Evolutionary conservation across 2,329 filamentous ascomycete genomes (phyloP).

Genomic region (Colletotrichum liaoningense): DNA sequence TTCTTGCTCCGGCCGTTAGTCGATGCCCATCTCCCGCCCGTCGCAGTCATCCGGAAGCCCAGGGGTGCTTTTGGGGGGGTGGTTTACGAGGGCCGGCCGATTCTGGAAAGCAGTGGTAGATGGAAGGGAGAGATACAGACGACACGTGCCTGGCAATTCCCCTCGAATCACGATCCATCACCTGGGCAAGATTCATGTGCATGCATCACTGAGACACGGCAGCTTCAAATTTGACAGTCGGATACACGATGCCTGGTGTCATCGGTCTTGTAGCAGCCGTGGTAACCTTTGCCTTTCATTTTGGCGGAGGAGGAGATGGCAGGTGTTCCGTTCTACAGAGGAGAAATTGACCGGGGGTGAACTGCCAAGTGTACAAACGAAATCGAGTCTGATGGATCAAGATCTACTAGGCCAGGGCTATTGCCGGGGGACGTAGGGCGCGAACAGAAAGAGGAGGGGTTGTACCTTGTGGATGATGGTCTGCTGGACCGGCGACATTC

Average conservation of each 20-base stretch:
- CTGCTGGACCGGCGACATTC: constrained; percentile 4
- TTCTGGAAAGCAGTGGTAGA: constrained; percentile 25
- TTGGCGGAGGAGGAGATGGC: background rate
- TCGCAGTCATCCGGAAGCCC: background rate
- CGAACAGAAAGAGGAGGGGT: background rate
- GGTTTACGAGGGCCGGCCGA: background rate
- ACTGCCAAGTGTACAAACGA: constrained; percentile 1
- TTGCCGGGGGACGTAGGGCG: constrained; percentile 1
- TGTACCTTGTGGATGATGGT: background rate
- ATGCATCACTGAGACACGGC: constrained; percentile 28
- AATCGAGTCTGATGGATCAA: background rate
- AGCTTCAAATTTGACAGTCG: background rate
- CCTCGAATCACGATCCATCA: background rate
- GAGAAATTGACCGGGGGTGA: background rate
- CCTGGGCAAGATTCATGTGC: constrained; percentile 18
- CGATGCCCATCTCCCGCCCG: constrained; percentile 20
- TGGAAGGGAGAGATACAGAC: constrained; percentile 8
- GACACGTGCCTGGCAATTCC: background rate
- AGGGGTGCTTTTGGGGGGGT: background rate
- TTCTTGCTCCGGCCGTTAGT: constrained; percentile 9
- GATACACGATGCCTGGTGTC: background rate
- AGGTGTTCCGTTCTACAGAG: constrained; percentile 6
- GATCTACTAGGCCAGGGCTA: constrained; percentile 11
- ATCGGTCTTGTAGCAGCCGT: constrained; percentile 3
- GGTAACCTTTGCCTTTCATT: background rate